These are phyloP conservation scores for Corrigiola litoralis DNA, from an alignment of 179 eudicot species.

Conservation along the genomic window DNA sequence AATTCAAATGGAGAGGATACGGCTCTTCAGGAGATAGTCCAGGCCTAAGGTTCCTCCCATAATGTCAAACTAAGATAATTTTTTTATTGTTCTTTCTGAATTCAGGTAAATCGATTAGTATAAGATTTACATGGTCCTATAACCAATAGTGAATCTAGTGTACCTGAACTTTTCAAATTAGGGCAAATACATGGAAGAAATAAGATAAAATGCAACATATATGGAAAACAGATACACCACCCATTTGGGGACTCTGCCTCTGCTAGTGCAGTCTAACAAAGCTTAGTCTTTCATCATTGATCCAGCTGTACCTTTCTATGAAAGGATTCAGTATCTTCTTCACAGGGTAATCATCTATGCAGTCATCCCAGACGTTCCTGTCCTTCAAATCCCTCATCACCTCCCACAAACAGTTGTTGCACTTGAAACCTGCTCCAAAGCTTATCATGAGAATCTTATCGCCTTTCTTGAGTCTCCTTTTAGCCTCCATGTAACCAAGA, in stretches of 20 bases:
- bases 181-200: neutral
- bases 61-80: neutral
- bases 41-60: neutral
- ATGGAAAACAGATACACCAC: neutral
- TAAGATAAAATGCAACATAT: slow-evolving; percentile 9
- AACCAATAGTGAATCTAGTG: slow-evolving; percentile 2
- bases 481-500: slow-evolving; percentile 87
- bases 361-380: slow-evolving; percentile 71
- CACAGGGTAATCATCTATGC: slow-evolving; percentile 57
- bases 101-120: slow-evolving; percentile 18
- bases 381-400: slow-evolving; percentile 67
- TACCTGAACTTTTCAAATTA: slow-evolving; percentile 4
- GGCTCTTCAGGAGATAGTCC: neutral
- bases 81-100: slow-evolving; percentile 8
- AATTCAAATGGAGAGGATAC: neutral
- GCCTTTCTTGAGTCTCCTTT: slow-evolving; percentile 76
- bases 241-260: neutral
- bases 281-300: slow-evolving; percentile 46
- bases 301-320: slow-evolving; percentile 63
- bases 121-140: slow-evolving; percentile 15
- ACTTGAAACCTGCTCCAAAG: slow-evolving; percentile 83
- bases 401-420: slow-evolving; percentile 88
- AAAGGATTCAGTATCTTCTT: slow-evolving; percentile 43
- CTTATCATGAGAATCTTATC: slow-evolving; percentile 71
- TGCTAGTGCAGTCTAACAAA: slow-evolving; percentile 32